Percentiles rank a stretch among this genome's conserved stretches.
Conservation (phyloP, 192 early-diverging fungal species). For the Backusella tarrabulga region DNA sequence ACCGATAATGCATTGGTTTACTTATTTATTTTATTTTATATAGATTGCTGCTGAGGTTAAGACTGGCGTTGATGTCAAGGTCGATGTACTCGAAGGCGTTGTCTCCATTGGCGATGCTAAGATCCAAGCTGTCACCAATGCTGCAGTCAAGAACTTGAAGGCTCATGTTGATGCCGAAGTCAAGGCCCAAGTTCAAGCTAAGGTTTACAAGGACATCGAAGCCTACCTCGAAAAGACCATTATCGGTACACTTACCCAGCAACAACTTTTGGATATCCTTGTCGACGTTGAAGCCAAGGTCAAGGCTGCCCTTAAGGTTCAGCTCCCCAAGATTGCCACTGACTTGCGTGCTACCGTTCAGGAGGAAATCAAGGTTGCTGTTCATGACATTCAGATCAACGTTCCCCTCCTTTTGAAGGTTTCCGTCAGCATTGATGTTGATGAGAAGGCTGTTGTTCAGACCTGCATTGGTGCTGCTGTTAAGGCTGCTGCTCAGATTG, state of each 20-base stretch:
- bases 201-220: slow-evolving; percentile 18
- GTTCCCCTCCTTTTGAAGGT: not conserved
- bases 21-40: not conserved
- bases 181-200: slow-evolving; percentile 10
- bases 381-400: slow-evolving; percentile 6
- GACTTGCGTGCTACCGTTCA: not conserved
- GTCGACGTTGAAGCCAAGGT: slow-evolving; percentile 16
- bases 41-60: slow-evolving; percentile 22
- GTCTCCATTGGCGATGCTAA: slow-evolving; percentile 13
- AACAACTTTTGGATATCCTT: slow-evolving; percentile 7
- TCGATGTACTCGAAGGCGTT: slow-evolving; percentile 9
- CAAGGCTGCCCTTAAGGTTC: not conserved
- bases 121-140: not conserved
- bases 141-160: slow-evolving; percentile 14
- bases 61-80: slow-evolving; percentile 18
- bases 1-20: not conserved
- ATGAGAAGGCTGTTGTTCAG: slow-evolving; percentile 11
- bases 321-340: slow-evolving; percentile 19
- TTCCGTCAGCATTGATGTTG: not conserved
- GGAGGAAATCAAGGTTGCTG: slow-evolving; percentile 5
- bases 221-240: slow-evolving; percentile 8
- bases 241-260: not conserved
- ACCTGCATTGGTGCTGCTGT: slow-evolving; percentile 12
- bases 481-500: slow-evolving; percentile 13
- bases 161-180: slow-evolving; percentile 7